phyloP scores from a whole-genome alignment of 2,329 filamentous ascomycete species.

The Pseudogymnoascus sp. region DNA sequence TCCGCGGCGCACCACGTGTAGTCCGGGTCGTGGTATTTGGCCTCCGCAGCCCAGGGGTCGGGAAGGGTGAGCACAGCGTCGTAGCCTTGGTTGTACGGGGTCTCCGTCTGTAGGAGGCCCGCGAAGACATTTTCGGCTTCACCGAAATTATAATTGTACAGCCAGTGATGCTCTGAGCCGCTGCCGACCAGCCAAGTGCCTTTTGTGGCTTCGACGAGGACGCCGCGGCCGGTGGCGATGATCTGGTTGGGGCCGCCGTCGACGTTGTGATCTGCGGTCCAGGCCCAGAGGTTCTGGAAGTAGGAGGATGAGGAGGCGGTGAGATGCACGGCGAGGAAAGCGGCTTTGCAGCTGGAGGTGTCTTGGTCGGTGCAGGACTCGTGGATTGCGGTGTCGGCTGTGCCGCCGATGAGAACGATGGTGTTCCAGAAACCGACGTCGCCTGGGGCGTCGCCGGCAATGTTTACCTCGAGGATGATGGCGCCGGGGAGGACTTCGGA shows the following conservation, averaged over 20 bases:
- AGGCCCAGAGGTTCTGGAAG: conserved; percentile 46
- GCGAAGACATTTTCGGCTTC: conserved; percentile 54
- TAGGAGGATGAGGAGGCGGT: conserved; percentile 40
- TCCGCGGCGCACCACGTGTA: conserved; percentile 25
- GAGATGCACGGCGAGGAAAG: conserved; percentile 44
- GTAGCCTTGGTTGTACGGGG: conserved; percentile 57
- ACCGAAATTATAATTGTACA: conserved; percentile 47
- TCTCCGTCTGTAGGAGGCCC: conserved; percentile 62
- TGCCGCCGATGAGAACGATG: conserved; percentile 40
- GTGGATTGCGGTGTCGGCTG: conserved; percentile 33
- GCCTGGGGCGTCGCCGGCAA: conserved; percentile 40
- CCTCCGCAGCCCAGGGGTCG: conserved; percentile 31
- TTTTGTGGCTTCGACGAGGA: conserved; percentile 39
- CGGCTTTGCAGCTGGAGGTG: conserved; percentile 38
- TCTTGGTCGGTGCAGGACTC: conserved; percentile 31
- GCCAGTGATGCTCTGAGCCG: conserved; percentile 41
- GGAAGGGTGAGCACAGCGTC: conserved; percentile 31
- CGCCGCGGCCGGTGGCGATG: conserved; percentile 41
- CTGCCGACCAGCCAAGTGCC: conserved; percentile 48
- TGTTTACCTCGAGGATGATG: conserved; percentile 43
- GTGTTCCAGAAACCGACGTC: conserved; percentile 46
- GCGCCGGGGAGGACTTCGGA: conserved; percentile 37
- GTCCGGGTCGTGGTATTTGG: conserved; percentile 25
- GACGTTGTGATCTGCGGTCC: conserved; percentile 44
- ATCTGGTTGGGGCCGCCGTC: conserved; percentile 36